Conservation (phyloP, 139 green algal species). For the Tetraselmis striata region DNA sequence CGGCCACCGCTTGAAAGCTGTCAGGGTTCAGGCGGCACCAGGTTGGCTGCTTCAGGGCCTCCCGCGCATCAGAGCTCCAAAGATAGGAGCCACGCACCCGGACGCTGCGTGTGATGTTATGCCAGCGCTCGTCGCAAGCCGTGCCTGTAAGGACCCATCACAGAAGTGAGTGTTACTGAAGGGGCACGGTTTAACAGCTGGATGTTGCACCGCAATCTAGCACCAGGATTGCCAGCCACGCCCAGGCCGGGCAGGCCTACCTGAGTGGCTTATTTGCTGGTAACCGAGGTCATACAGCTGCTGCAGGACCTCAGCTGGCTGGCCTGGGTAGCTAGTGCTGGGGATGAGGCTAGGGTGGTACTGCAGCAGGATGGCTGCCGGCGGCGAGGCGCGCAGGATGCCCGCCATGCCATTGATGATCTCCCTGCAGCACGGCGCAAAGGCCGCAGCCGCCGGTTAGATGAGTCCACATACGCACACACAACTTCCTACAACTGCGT, state of each 20-base stretch:
- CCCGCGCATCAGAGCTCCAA: neutral
- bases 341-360: conserved; percentile 46
- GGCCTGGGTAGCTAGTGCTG: conserved; percentile 18
- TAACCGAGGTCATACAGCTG: conserved; percentile 62
- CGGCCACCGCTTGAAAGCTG: neutral
- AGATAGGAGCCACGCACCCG: conserved; percentile 4
- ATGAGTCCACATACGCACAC: conserved; percentile 10
- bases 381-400: conserved; percentile 17
- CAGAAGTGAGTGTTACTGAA: no score
- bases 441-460: conserved; percentile 31
- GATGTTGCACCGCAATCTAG: no score
- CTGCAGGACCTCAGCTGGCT: conserved; percentile 40
- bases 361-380: conserved; percentile 60
- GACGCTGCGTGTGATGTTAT: conserved; percentile 49
- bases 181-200: no score
- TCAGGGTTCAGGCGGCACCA: conserved; percentile 68
- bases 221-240: no score
- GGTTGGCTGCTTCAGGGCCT: conserved; percentile 51
- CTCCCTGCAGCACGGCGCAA: conserved; percentile 35
- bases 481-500: no score
- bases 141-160: no score
- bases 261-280: conserved; percentile 57
- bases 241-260: no score
- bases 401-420: conserved; percentile 11
- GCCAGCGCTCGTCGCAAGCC: conserved; percentile 73